Evolutionary conservation across 2,329 filamentous ascomycete genomes (phyloP), one percentile per base, ranked within the genome.

Genomic region (Aspergillus proliferans): DNA sequence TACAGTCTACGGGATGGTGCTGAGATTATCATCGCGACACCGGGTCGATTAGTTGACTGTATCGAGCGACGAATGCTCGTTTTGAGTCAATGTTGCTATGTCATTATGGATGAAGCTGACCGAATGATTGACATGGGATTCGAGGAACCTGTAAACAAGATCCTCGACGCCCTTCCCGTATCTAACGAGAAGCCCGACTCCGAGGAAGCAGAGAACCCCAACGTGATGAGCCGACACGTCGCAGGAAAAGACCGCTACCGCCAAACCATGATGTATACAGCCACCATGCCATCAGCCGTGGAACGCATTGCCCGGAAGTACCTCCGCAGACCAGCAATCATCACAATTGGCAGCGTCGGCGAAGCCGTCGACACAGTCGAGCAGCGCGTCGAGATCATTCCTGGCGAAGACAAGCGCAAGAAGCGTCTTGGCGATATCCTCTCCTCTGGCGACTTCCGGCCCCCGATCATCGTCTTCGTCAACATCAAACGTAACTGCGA

Each of bases 181-280:
- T 79, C 80, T 45, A 97, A 98, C 70, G 88, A 95, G 70, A 98
- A 97, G 70, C 93, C 93, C 0, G 93, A 98, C 69, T 87, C 82
- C 0, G 92, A 97, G 10, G 88, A 88, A 47, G 93, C 93, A 5
- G 93, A 98, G 69, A 82, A 97, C 64, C 77, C 87, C 0, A 76
- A 80, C 49, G 83, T 85, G n/a, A 97, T 97, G 92, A 85, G 84
- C 59, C 80, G 82, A 50, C 86, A 87, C 60, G 73, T 95, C 1
- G 84, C 85, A 47, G 83, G 83, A 15, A 83, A 83, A 57, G 86
- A 90, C 61, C 81, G 87, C 19, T 97, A 97, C 73, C 80, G 93
- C 51, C 92, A 98, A 70, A 98, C 93, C 0, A 98, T 98, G 93
- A 98, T 98, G 93, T 98, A 97, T 82, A 97, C 93, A 56, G 93